These are phyloP conservation scores for Euphorbia celastroides DNA, from an alignment of 441 rosid species.

Conservation along the genomic window DNA sequence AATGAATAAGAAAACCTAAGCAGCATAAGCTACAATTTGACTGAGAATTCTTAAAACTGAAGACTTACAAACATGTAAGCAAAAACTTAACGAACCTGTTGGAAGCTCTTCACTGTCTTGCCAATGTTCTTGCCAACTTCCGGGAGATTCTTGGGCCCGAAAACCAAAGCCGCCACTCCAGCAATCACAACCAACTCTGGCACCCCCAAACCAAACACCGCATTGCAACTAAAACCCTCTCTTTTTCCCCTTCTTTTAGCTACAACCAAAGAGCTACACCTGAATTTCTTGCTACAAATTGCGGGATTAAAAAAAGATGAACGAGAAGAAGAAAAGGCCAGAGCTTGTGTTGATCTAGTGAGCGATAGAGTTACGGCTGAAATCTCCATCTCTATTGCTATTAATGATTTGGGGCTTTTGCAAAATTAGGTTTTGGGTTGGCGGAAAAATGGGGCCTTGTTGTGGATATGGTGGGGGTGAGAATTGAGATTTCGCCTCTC, in stretches of 20 bases:
- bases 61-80: slow-evolving; percentile 14
- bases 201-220: slow-evolving; percentile 90
- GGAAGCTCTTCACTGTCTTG: slow-evolving; percentile 89
- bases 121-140: slow-evolving; percentile 97
- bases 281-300: slow-evolving; percentile 25
- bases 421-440: too few relatives aligned
- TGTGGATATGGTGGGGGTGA: too few relatives aligned
- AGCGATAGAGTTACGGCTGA: slow-evolving; percentile 42
- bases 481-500: too few relatives aligned
- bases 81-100: slow-evolving; percentile 51
- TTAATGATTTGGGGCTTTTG: neutral
- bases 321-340: slow-evolving; percentile 25
- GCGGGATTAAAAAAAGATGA: slow-evolving; percentile 20
- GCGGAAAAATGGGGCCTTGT: too few relatives aligned
- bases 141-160: slow-evolving; percentile 96
- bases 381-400: slow-evolving; percentile 49
- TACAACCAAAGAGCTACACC: slow-evolving; percentile 28
- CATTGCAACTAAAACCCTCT: slow-evolving; percentile 61
- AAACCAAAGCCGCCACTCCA: slow-evolving; percentile 86
- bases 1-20: too few relatives aligned
- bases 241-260: slow-evolving; percentile 35
- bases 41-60: slow-evolving; percentile 3
- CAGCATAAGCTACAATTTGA: too few relatives aligned
- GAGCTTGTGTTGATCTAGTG: slow-evolving; percentile 27
- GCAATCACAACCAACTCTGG: slow-evolving; percentile 97